phyloP scores from a whole-genome alignment of 257 asterid species.

The Linaria vulgaris region DNA sequence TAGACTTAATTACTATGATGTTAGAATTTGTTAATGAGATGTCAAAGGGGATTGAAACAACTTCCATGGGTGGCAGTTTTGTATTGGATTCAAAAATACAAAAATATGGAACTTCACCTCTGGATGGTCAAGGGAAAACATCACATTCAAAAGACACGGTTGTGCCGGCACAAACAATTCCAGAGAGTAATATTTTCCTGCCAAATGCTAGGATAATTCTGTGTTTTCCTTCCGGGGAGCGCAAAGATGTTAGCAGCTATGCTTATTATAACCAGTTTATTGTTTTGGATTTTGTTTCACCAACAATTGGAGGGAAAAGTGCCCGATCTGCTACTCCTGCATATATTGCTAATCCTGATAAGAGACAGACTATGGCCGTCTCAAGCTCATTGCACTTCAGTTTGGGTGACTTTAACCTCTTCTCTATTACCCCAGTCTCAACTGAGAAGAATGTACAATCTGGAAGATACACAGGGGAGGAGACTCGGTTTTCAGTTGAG shows the following conservation, averaged over 20 bases:
- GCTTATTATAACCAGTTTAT: conserved; percentile 66
- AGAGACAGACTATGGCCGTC: conserved; percentile 34
- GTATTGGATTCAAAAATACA: conserved; percentile 27
- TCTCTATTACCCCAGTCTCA: conserved; percentile 46
- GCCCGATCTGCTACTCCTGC: conserved; percentile 39
- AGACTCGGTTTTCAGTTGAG: conserved; percentile 48
- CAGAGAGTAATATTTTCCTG: conserved; percentile 59
- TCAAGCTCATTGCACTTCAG: conserved; percentile 63
- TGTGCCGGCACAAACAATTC: conserved; percentile 34
- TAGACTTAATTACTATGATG: conserved; percentile 45
- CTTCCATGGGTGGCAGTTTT: conserved; percentile 30
- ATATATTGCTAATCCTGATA: conserved; percentile 41
- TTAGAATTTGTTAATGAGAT: conserved; percentile 52
- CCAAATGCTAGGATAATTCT: conserved; percentile 76
- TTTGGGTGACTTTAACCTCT: conserved; percentile 55
- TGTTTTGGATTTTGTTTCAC: conserved; percentile 63
- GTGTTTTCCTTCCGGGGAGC: conserved; percentile 57
- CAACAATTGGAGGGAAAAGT: conserved; percentile 39
- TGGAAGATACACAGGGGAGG: conserved; percentile 34
- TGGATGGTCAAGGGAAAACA: conserved; percentile 36
- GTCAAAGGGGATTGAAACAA: conserved; percentile 37
- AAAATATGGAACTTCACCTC: conserved; percentile 27
- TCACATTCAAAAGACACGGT: conserved; percentile 33
- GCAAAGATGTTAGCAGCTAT: conserved; percentile 43
- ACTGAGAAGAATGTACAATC: conserved; percentile 38